Base-by-base conservation (phyloP, 2,329 filamentous ascomycete genomes). In the Calonectria multiphialidica region DNA sequence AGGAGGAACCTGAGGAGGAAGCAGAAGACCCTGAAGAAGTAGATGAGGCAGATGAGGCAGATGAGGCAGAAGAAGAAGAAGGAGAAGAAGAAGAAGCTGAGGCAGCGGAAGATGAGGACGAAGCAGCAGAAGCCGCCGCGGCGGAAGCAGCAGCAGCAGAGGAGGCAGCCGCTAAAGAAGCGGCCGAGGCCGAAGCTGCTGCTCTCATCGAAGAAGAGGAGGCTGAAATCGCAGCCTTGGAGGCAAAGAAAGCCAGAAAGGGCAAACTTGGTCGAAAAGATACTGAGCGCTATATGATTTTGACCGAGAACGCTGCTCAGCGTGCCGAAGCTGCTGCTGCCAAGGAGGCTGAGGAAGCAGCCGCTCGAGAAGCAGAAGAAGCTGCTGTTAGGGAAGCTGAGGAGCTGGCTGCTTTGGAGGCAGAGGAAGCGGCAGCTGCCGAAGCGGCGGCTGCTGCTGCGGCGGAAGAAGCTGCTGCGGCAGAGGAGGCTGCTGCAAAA, bases 161-260 rank as follows among this genome's bases (percentile, higher is more conserved):
- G 23, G 74, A 78, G 42, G 68, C 72, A 35, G 74, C 74, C 5
- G 76, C 72, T 16, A 57, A 37, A 30, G 71, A 75, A 21, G 70
- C 72, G 21, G 73, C 72, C 9, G 66, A 72, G 21, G 70, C 44
- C 6, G 74, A 73, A 28, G 62, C 53, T 10, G 66, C 66, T 23
- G 71, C 66, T 18, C 30, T 47, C 4, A 40, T 59, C 28, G 81
- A 82, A 5, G 80, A 82, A 18, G 83, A 86, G 69, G 84, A 82
- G 9, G 82, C 84, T 42, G 85, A 87, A 75, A 84, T 84, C 35
- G 83, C 82, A 13, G 81, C 81, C 18, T 81, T 81, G 66, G 81
- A 83, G 62, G 83, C 82, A 10, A 78, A 77, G 76, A 78, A 77
- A 33, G 69, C 68, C 42, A 87, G 85, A 78, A 84, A 84, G 72